phyloP scores from a whole-genome alignment of 768 basidiomycete genomes.

The Tremella fuciformis region DNA sequence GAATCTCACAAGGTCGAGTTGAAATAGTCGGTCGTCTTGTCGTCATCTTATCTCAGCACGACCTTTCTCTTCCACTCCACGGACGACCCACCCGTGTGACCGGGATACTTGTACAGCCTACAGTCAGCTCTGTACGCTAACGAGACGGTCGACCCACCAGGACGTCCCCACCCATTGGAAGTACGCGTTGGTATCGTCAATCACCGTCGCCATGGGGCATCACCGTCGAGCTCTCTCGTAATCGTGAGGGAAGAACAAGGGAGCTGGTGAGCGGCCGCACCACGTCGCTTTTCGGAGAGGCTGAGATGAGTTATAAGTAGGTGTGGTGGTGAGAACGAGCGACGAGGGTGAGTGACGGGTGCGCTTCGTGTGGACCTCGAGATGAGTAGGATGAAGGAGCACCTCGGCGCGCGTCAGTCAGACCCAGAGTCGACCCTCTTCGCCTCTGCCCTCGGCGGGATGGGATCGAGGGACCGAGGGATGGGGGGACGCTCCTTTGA shows the following conservation, averaged over 20 bases:
- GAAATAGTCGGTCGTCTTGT: neutral
- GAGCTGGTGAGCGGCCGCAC: no score
- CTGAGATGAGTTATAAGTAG: no score
- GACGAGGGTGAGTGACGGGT: conserved; percentile 5
- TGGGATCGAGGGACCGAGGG: no score
- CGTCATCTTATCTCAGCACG: conserved; percentile 12
- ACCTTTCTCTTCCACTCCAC: neutral
- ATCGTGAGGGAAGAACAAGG: conserved; percentile 1
- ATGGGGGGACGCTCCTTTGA: no score
- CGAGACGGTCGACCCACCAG: conserved; percentile 33
- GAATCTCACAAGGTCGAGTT: neutral
- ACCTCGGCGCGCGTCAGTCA: no score
- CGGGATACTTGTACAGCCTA: conserved; percentile 12
- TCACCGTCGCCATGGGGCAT: conserved; percentile 25
- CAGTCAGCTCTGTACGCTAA: no score
- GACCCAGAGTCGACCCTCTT: neutral
- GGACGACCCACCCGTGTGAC: conserved; percentile 18
- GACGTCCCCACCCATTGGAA: conserved; percentile 25
- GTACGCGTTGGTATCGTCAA: conserved; percentile 30
- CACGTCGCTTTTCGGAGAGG: no score
- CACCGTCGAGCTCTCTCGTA: no score
- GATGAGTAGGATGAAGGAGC: neutral
- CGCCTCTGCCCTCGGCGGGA: no score
- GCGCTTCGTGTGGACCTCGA: conserved; percentile 3
- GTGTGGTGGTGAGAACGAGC: no score